Conservation (phyloP, 2,329 filamentous ascomycete genomes). For the Fusarium verrucosum region DNA sequence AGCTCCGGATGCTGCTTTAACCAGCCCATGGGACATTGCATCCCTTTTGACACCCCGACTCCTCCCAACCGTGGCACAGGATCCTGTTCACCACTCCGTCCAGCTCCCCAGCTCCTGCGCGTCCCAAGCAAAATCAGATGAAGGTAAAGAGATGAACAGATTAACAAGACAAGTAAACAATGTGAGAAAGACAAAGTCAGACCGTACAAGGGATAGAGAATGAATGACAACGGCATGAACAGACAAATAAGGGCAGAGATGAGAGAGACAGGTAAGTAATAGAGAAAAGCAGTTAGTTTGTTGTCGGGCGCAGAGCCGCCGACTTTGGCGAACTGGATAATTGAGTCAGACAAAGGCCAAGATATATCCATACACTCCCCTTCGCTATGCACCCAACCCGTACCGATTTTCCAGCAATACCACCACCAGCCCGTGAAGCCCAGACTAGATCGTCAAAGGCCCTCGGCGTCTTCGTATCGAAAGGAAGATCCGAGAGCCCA, state of each 20-base stretch:
- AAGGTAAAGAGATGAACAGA: constrained; percentile 32
- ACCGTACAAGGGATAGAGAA: constrained; percentile 9
- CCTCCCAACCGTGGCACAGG: constrained; percentile 39
- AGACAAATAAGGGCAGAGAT: constrained; percentile 24
- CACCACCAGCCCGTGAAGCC: constrained; percentile 42
- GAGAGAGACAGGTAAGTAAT: constrained; percentile 29
- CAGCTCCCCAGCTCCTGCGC: constrained; percentile 43
- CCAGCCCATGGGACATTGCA: constrained; percentile 35
- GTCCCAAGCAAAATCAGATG: constrained; percentile 38
- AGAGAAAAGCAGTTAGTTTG: constrained; percentile 42
- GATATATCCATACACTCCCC: constrained; percentile 54
- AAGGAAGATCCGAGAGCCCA: constrained; percentile 5
- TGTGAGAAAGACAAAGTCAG: constrained; percentile 22
- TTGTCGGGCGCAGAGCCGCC: constrained; percentile 37
- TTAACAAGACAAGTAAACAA: constrained; percentile 23
- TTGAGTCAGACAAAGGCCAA: constrained; percentile 51
- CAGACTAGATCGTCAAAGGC: constrained; percentile 3
- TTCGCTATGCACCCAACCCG: constrained; percentile 56
- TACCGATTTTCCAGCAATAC: constrained; percentile 56
- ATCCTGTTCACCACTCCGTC: constrained; percentile 37
- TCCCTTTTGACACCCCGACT: constrained; percentile 45
- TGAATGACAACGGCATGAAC: constrained; percentile 27
- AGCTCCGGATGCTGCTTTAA: constrained; percentile 36
- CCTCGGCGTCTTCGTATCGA: constrained; percentile 8
- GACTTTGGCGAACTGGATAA: constrained; percentile 46